phyloP scores from a whole-genome alignment of 169 alveolate genomes.

The Cryptosporidium felis region DNA sequence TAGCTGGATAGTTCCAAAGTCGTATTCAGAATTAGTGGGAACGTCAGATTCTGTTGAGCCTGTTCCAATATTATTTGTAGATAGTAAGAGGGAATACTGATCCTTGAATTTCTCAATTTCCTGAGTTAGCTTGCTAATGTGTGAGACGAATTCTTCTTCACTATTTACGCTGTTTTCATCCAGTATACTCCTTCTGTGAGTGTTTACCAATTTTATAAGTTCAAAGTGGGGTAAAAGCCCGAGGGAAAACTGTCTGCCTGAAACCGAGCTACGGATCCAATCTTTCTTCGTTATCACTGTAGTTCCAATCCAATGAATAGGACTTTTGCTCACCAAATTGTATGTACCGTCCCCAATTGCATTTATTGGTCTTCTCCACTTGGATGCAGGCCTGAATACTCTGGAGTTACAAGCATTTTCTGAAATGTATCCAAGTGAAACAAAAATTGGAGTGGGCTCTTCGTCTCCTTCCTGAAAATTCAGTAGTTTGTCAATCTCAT shows the following conservation, averaged over 20 bases:
- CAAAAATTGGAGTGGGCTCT: conserved; percentile 49
- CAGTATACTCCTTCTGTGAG: neutral
- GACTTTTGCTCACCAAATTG: neutral
- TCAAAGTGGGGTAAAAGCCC: conserved; percentile 26
- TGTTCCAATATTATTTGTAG: neutral
- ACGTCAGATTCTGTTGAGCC: too few species aligned
- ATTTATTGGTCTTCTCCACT: conserved; percentile 63
- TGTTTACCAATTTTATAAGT: conserved; percentile 5
- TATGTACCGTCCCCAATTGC: conserved; percentile 64
- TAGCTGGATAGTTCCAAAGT: conserved; percentile 36
- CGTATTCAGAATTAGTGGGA: too few species aligned
- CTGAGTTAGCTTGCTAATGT: neutral
- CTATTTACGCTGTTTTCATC: neutral
- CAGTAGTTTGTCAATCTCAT: neutral
- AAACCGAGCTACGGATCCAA: conserved; percentile 40
- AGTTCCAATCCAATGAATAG: conserved; percentile 63
- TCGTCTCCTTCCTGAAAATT: neutral
- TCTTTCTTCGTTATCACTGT: conserved; percentile 27
- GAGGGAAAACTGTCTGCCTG: conserved; percentile 9
- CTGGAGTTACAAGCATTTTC: conserved; percentile 1
- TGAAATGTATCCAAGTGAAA: conserved; percentile 56
- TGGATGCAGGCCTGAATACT: conserved; percentile 42
- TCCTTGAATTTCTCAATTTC: conserved; percentile 20
- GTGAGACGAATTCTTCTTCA: neutral
- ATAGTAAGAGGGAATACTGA: too few species aligned